Evolutionary conservation across 805 yeast genomes (phyloP), one percentile per base, ranked within the genome.

Genomic region (Lipomyces yamadae): DNA sequence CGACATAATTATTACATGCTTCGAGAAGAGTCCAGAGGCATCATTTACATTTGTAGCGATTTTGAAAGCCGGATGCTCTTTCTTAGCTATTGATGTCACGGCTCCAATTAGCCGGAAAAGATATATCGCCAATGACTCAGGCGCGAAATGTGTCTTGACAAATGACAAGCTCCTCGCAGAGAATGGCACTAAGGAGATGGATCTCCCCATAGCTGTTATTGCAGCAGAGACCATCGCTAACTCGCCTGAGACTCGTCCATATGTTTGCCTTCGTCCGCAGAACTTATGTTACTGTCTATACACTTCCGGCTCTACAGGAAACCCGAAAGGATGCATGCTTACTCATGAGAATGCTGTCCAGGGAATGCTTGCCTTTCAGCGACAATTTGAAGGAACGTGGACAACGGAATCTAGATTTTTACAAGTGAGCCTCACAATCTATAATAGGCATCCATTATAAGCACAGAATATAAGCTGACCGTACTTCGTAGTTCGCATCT

Each of bases 291-390:
- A 73, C 59, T 65, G 73, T 35, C 60, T 73, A 4, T 73, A 73
- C 58, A 73, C 75, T n/a, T 73, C 75, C 4, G 75, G 75, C 18
- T 72, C 76, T 10, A 73, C 75, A 4, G 75, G 75, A 10, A 66
- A 45, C 29, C 75, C 75, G 8, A 73, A 73, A 60, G 75, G 75
- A 11, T 73, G 75, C 56, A 48, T 69, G 63, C 61, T 73, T 10
- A 66, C 75, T 2, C 74, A 73, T 52, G 63, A 70, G 29, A 73
- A 73, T 64, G 72, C 73, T 6, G 72, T 70, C 10, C 75, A 73
- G 42, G 74, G 71, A 7, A 70, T 73, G 69, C 63, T 72, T 24
- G 74, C 75, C 6, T 73, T 73, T 53, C 69, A 70, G 30, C 30
- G 39, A 15, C 70, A 65, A 55, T 70, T 70, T 56, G 32, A 42